These are phyloP conservation scores for Lyophyllum semitale DNA, from an alignment of 768 basidiomycete species.

Conservation along the genomic window DNA sequence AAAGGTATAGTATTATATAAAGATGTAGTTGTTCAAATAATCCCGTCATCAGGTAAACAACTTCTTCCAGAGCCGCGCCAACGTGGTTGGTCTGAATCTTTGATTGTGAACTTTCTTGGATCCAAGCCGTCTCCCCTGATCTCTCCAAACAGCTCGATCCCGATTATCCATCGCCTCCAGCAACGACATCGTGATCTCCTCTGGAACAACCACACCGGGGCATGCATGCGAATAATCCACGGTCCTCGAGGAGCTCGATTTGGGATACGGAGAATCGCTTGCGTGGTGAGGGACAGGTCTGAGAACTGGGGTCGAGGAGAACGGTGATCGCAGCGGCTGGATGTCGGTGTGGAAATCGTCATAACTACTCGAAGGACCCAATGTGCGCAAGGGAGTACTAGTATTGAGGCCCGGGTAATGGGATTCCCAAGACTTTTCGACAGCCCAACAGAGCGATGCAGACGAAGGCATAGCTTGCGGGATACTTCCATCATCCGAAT, in stretches of 20 bases:
- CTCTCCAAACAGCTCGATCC: constrained; percentile 9
- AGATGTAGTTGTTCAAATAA: not conserved
- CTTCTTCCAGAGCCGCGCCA: constrained; percentile 8
- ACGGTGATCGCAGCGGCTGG: constrained; percentile 7
- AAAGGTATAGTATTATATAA: not conserved
- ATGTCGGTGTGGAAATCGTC: not conserved
- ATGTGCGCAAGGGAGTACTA: not conserved
- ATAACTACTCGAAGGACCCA: not conserved
- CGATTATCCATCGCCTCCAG: constrained; percentile 30
- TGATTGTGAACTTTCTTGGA: not conserved
- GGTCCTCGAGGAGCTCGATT: not conserved
- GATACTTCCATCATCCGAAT: constrained; percentile 15
- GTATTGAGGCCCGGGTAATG: not conserved
- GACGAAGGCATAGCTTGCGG: constrained; percentile 25
- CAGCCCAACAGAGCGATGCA: constrained; percentile 23
- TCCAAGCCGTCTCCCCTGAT: not conserved
- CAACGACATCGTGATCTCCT: constrained; percentile 29
- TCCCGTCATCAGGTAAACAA: constrained; percentile 5
- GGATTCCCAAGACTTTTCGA: not conserved
- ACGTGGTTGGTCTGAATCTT: not conserved
- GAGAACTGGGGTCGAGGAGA: constrained; percentile 2
- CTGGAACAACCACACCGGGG: constrained; percentile 9
- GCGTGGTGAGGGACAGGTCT: not conserved
- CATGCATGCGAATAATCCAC: not conserved
- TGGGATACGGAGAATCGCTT: not conserved